Base-by-base conservation (phyloP, 75 land plant genomes). In the Pinus albicaulis region DNA sequence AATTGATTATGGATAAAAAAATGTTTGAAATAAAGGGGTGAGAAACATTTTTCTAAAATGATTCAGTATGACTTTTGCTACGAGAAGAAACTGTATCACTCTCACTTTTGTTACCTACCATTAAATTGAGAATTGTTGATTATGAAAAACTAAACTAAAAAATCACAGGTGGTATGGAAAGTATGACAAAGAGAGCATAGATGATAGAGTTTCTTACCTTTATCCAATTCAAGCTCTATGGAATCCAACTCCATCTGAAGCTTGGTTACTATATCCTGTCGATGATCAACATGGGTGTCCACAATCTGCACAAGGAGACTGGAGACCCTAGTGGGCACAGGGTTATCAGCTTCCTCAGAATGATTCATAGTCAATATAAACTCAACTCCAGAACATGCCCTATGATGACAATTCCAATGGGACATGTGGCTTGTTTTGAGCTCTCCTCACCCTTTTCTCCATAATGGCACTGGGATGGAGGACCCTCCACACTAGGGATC, bases 341-440 rank as follows among this genome's bases (percentile, higher is more conserved):
- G 95, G 71, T 90, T 88, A 62, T 92, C 92, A n/a, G 87, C 90
- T 58, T 87, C 91, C 74, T 92, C 95, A 19, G 87, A 85, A 64
- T 92, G 92, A 61, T 92, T 94, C 92, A 88, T 85, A 19, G 85
- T 90, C 84, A 94, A 82, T 60, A 92, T 58, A 66, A 86, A 88
- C 78, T 92, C 95, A 86, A 88, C 78, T 92, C 95, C 59, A 94
- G 83, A 55, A 94, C 88, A 78, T 94, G 98, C 77, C 90, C 95
- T 74, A 76, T 79, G 34, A 94, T 94, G 28, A 71, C 75, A 26
- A 60, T 44, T 7, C 74, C 83, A 14, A 70, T 73, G 34, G 68
- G 23, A 12, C 3, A 3, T 3, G 6, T 28, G 66, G 28, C 76
- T 17, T 17, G 16, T 72, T 78, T 52, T 26, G 72, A 56, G 53